A percentile compares a stretch with the other conserved stretches of the same genome.
These are phyloP conservation scores for Floccularia luteovirens DNA, from an alignment of 768 basidiomycete genomes.

Conservation along the genomic window DNA sequence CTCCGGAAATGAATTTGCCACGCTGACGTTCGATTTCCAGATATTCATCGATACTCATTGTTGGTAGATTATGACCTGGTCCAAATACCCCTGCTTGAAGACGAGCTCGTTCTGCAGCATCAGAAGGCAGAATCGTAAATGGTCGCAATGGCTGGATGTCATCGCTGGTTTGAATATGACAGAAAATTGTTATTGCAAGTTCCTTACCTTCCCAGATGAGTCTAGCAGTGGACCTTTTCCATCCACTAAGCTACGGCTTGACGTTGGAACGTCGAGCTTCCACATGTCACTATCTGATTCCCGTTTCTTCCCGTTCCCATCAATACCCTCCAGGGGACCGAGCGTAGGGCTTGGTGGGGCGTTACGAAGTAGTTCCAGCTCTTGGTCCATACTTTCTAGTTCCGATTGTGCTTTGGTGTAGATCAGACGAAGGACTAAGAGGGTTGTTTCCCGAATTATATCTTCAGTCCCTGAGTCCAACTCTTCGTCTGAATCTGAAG, in stretches of 20 bases:
- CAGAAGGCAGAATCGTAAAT: conserved; percentile 86
- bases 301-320: conserved; percentile 28
- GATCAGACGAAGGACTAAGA: conserved; percentile 67
- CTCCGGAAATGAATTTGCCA: conserved; percentile 83
- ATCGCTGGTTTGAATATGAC: background rate
- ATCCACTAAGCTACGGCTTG: conserved; percentile 32
- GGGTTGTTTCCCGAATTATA: conserved; percentile 52
- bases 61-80: conserved; percentile 77
- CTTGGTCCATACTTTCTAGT: conserved; percentile 62
- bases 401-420: conserved; percentile 66
- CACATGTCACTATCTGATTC: conserved; percentile 51
- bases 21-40: conserved; percentile 76
- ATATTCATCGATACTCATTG: conserved; percentile 95
- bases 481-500: conserved; percentile 30
- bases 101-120: conserved; percentile 57
- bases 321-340: conserved; percentile 18
- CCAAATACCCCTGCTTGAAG: conserved; percentile 80
- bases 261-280: conserved; percentile 59
- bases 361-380: conserved; percentile 57
- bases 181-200: background rate
- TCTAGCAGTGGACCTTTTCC: conserved; percentile 65
- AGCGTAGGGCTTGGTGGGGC: conserved; percentile 37
- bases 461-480: conserved; percentile 58
- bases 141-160: conserved; percentile 69
- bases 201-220: conserved; percentile 61